Evolutionary conservation across 306 rosid species (phyloP).

Genomic region (Quercus alba): DNA sequence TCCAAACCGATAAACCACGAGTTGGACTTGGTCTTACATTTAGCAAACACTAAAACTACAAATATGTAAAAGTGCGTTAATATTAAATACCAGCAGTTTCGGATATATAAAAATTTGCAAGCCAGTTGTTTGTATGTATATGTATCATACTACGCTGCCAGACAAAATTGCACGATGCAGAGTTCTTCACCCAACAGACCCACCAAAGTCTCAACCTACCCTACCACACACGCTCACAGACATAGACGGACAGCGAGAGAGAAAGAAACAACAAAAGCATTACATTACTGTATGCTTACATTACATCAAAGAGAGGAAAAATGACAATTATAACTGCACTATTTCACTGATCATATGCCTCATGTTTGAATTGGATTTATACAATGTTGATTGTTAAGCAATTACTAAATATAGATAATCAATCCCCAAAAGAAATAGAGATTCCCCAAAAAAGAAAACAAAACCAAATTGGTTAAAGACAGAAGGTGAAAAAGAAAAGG

Average conservation of each 20-base stretch:
- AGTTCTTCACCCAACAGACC: conserved; percentile 13
- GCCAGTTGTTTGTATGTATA: conserved; percentile 11
- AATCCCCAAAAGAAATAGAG: conserved; percentile 10
- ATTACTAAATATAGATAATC: conserved; percentile 17
- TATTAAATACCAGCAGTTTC: conserved; percentile 14
- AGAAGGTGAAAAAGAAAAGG: neutral
- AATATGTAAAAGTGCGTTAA: neutral
- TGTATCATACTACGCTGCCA: conserved; percentile 8
- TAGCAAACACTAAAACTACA: conserved; percentile 16
- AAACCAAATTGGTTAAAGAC: conserved; percentile 24
- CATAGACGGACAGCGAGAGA: neutral
- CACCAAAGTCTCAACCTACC: conserved; percentile 26
- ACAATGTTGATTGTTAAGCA: conserved; percentile 35
- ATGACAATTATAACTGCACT: conserved; percentile 21
- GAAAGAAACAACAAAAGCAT: conserved; percentile 12
- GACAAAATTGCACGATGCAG: conserved; percentile 40
- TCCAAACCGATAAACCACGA: conserved; percentile 20
- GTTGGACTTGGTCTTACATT: conserved; percentile 46
- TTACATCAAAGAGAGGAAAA: neutral
- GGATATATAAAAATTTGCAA: neutral
- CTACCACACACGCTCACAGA: conserved; percentile 24
- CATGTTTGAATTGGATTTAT: conserved; percentile 29
- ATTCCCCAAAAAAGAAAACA: neutral
- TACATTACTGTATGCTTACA: conserved; percentile 15
- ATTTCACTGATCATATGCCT: conserved; percentile 10